Evolutionary conservation across 2,329 filamentous ascomycete species (phyloP), one percentile per base, ranked within the genome.

Genomic region (Penicillium sp.): DNA sequence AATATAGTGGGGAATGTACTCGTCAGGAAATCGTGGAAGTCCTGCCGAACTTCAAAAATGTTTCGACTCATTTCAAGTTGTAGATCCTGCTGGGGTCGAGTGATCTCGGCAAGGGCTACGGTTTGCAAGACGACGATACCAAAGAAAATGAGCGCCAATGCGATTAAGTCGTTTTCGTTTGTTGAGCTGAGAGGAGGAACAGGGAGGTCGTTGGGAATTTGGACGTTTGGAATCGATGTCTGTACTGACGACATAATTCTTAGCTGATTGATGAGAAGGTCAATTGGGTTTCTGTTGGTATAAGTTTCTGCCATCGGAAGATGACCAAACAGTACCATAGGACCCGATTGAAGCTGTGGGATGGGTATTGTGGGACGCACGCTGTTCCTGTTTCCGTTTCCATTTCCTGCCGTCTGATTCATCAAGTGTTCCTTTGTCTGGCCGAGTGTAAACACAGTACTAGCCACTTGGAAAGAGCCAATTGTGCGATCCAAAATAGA

Each of bases 401-500:
- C n/a, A 11, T 37, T 12, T 12, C 18, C 37, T 6, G 18, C 9
- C 2, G 37, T 40, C 9, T 40, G 8, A 11, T 22, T 22, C 37
- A 20, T 40, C 37, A 40, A 20, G 11, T 40, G 37, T 9, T 40
- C 37, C 11, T 7, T 40, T 40, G 37, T 40, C 18, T 40, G 37
- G 37, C 37, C 37, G 1, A 53, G 49, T 6, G 55, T 54, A 25
- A 65, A 60, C 14, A 59, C 49, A 11, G 60, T 52, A 33, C 54
- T 55, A 15, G 63, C 60, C 37, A 66, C 27, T 48, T 67, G 61
- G 15, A 63, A 47, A 22, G 58, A 56, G n/a, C 61, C 60, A 11
- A 62, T 25, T 11, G 60, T 46, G 37, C 65, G 61, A 6, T 64
- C 61, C 8, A 55, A 29, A 15, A 61, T 29, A 11, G 64, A 54